These are phyloP conservation scores for Anethum foeniculum DNA, from an alignment of 140 eudicot genomes.

Conservation along the genomic window DNA sequence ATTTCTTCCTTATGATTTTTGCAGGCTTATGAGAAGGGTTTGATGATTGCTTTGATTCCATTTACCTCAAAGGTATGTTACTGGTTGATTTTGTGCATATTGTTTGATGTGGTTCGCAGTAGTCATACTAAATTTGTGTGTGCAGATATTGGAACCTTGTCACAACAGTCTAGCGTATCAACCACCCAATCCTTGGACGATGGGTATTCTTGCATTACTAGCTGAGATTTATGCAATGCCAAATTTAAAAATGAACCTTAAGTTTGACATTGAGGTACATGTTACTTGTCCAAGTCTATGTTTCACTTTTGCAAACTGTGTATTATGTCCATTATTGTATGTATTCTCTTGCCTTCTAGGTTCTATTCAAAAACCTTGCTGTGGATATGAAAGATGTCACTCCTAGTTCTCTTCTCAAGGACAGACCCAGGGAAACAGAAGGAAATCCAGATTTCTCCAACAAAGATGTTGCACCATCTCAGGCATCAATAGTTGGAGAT, in stretches of 20 bases:
- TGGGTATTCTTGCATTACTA: constrained; percentile 82
- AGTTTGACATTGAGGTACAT: constrained; percentile 92
- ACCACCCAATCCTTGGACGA: constrained; percentile 99
- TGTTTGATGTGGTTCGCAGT: background rate
- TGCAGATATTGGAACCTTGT: constrained; percentile 70
- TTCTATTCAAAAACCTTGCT: constrained; percentile 65
- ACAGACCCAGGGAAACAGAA: constrained; percentile 73
- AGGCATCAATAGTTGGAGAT: constrained; percentile 44
- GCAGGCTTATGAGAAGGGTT: constrained; percentile 95
- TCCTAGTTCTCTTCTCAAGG: constrained; percentile 78
- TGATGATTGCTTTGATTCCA: constrained; percentile 95
- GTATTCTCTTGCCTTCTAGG: constrained; percentile 41
- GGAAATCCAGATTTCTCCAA: constrained; percentile 97
- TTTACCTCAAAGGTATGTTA: constrained; percentile 53
- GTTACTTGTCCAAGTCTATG: background rate
- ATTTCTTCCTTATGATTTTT: background rate
- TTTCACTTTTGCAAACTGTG: background rate
- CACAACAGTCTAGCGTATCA: constrained; percentile 77
- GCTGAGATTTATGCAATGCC: constrained; percentile 97
- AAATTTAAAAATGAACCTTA: constrained; percentile 93
- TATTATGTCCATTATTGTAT: background rate
- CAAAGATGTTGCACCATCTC: constrained; percentile 61
- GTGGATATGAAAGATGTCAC: constrained; percentile 72
- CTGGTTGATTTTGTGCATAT: background rate
- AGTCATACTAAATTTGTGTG: background rate